These are phyloP conservation scores for Volvariella volvacea DNA, from an alignment of 1,284 basidiomycete genomes.

Conservation along the genomic window DNA sequence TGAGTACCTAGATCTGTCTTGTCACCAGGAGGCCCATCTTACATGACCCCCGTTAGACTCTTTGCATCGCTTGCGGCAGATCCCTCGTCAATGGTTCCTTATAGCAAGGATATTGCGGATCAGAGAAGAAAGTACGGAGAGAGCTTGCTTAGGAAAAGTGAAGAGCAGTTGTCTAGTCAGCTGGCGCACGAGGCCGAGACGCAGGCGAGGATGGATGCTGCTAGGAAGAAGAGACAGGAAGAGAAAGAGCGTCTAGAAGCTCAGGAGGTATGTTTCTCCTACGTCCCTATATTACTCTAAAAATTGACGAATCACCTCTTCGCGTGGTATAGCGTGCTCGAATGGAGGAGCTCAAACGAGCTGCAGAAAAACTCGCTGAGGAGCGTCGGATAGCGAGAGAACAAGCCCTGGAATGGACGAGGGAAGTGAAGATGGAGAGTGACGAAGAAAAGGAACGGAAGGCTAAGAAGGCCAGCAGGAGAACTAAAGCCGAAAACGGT, in stretches of 20 bases:
- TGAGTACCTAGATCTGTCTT: conserved; percentile 26
- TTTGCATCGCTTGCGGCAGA: conserved; percentile 81
- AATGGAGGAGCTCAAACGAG: conserved; percentile 49
- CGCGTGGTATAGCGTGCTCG: conserved; percentile 37
- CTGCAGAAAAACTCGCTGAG: conserved; percentile 69
- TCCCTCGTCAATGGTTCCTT: conserved; percentile 66
- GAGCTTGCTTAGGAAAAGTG: conserved; percentile 71
- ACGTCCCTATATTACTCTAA: background rate
- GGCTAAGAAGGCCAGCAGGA: conserved; percentile 45
- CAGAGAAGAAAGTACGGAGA: conserved; percentile 86
- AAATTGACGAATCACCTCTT: background rate
- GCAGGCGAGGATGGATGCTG: conserved; percentile 68
- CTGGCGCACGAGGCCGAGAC: conserved; percentile 69
- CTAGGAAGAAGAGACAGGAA: conserved; percentile 59
- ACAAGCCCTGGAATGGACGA: conserved; percentile 71
- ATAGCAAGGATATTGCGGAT: conserved; percentile 80
- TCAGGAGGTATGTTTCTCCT: conserved; percentile 41
- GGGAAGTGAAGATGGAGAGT: conserved; percentile 59
- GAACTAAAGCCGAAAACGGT: conserved; percentile 43
- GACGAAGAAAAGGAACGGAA: conserved; percentile 72
- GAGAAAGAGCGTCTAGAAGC: conserved; percentile 57
- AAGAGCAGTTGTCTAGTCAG: conserved; percentile 73
- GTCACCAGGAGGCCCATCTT: background rate
- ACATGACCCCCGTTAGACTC: conserved; percentile 42
- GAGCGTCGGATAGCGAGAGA: conserved; percentile 71